Percentiles rank a stretch among this genome's conserved stretches.
Conservation (phyloP, 768 basidiomycete genomes). For the Mycena filopes region DNA sequence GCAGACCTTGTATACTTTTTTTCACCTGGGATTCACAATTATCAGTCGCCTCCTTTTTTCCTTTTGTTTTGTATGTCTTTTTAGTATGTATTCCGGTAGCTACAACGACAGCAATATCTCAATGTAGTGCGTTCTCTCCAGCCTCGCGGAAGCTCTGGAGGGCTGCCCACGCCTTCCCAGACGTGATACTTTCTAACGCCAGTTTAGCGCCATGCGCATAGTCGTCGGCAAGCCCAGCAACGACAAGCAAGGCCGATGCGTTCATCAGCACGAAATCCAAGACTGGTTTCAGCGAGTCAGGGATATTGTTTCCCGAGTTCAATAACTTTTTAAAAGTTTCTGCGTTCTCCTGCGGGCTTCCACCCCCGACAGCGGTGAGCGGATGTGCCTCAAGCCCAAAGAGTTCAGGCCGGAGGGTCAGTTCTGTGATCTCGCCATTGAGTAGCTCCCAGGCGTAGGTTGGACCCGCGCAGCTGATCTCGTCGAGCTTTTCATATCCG, state of each 20-base stretch:
- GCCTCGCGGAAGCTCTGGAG: slow-evolving; percentile 61
- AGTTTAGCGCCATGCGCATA: slow-evolving; percentile 77
- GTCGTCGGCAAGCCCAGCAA: slow-evolving; percentile 78
- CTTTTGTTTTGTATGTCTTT: too few species aligned
- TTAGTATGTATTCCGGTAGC: too few species aligned
- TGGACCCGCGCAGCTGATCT: slow-evolving; percentile 94
- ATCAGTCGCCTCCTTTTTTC: too few species aligned
- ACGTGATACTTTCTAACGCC: slow-evolving; percentile 69
- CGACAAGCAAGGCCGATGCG: slow-evolving; percentile 86
- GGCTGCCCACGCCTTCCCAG: slow-evolving; percentile 70
- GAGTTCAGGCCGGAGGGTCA: slow-evolving; percentile 70
- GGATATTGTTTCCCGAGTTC: slow-evolving; percentile 64
- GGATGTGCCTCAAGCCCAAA: slow-evolving; percentile 85
- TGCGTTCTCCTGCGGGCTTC: slow-evolving; percentile 85
- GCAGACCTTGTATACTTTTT: too few species aligned
- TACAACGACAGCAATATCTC: too few species aligned
- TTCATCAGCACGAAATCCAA: slow-evolving; percentile 92
- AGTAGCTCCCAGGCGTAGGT: slow-evolving; percentile 87
- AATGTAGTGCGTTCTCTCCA: slow-evolving; percentile 35
- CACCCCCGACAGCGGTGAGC: slow-evolving; percentile 75
- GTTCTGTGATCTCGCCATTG: slow-evolving; percentile 72
- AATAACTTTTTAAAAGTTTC: slow-evolving; percentile 75
- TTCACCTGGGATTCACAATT: too few species aligned
- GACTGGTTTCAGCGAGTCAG: slow-evolving; percentile 68
- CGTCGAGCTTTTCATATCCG: slow-evolving; percentile 91